These are phyloP conservation scores for Solanum raphanifolium DNA, from an alignment of 257 asterid genomes.

Conservation along the genomic window DNA sequence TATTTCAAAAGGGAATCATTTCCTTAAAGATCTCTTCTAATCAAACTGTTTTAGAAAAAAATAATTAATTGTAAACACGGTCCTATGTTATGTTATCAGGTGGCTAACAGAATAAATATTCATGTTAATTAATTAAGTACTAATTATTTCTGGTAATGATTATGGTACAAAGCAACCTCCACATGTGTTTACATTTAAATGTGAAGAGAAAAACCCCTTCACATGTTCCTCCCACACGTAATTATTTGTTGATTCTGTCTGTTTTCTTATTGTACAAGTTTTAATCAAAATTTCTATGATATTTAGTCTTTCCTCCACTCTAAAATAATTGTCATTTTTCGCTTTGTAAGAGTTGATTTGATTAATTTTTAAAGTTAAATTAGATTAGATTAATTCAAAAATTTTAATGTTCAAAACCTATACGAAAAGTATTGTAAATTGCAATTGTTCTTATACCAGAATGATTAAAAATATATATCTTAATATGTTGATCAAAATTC, in stretches of 20 bases:
- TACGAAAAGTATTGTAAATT: too few species aligned
- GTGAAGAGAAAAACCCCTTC: neutral
- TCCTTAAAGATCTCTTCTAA: neutral
- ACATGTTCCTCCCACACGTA: neutral
- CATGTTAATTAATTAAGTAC: neutral
- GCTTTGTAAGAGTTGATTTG: neutral
- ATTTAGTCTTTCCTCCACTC: neutral
- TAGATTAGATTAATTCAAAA: too few species aligned
- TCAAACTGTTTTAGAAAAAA: neutral
- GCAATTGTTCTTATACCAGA: too few species aligned
- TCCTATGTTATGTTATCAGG: neutral
- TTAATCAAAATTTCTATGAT: neutral
- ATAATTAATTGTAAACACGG: neutral
- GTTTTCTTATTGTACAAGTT: neutral
- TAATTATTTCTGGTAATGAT: neutral
- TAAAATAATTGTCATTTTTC: neutral
- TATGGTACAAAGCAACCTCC: neutral
- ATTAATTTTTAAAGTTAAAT: too few species aligned
- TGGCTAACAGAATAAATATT: conserved; percentile 8
- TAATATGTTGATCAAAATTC: too few species aligned
- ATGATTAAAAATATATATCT: too few species aligned
- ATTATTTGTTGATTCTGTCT: neutral
- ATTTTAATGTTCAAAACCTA: too few species aligned
- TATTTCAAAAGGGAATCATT: conserved; percentile 1
- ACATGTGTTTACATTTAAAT: neutral